Evolutionary conservation across 768 basidiomycete genomes (phyloP), one percentile per base, ranked within the genome.

Genomic region (Phanerodontia chrysosporium): DNA sequence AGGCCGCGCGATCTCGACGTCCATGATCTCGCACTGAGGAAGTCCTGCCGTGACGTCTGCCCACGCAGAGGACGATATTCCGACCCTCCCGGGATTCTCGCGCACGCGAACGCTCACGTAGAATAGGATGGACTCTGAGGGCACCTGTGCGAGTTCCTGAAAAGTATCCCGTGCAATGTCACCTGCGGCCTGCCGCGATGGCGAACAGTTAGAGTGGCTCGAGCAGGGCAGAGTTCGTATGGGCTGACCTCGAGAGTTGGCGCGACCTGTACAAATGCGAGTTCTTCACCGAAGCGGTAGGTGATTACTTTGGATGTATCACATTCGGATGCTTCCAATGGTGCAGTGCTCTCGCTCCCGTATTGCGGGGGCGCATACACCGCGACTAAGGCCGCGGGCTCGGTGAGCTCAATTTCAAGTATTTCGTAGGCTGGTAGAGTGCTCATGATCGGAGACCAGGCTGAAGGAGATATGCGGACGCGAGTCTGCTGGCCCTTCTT

Each of bases 51-150:
- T 25, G 30, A 71, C 66, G 16, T 49, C 36, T 0, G 54, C 3
- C 71, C 71, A 72, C 4, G 68, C 70, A 52, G 58, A 65, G 32
- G 67, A 59, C 4, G 62, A 56, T 21, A 72, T 70, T 32, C 61
- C 63, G 2, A 68, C 66, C 12, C 56, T 61, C 39, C 58, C 48
- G 24, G 62, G 58, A 49, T 61, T 21, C 12, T 54, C 32, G 51
- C 55, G 60, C 35, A 69, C 51, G 25, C 29, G 25, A 30, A 65
- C 67, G 58, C 58, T 61, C n/a, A 71, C 62, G 45, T 60, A 67
- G n/a, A 72, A 56, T 27, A 54, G 30, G 32, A 72, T 67, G n/a
- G 55, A 55, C 0, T 61, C 45, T 24, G 64, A 56, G n/a, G 58
- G 60, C 48, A 64, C 49, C 30, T 46, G 28, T 32, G 29, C 59